Evolutionary conservation across 352 stramenopile genomes (phyloP).

Genomic region (Pythium grandisporangium): DNA sequence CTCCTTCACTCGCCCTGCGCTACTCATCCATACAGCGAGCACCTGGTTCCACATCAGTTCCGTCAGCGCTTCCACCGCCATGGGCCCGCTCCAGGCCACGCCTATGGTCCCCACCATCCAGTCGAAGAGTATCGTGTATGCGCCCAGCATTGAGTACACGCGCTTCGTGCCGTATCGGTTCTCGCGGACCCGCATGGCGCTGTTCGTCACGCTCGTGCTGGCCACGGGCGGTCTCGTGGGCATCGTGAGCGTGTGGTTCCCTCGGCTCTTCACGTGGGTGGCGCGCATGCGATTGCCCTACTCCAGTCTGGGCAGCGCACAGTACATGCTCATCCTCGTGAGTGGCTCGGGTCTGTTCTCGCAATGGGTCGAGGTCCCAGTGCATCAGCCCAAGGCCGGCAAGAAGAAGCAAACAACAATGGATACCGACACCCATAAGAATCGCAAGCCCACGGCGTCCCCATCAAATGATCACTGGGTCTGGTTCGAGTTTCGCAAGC

Average conservation of each 20-base stretch:
- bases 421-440: not conserved
- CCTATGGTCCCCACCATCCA: no score
- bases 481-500: slow-evolving; percentile 51
- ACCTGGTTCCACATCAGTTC: no score
- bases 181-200: slow-evolving; percentile 13
- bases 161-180: slow-evolving; percentile 20
- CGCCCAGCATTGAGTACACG: not conserved
- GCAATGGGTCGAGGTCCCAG: slow-evolving; percentile 20
- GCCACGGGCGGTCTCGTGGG: slow-evolving; percentile 10
- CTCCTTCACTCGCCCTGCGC: no score
- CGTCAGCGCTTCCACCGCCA: no score
- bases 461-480: slow-evolving; percentile 16
- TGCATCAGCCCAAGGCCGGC: slow-evolving; percentile 13
- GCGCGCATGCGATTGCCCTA: slow-evolving; percentile 13
- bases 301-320: slow-evolving; percentile 15
- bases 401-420: not conserved
- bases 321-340: slow-evolving; percentile 30
- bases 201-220: slow-evolving; percentile 20
- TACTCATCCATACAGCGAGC: no score
- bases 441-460: not conserved
- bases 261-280: slow-evolving; percentile 31
- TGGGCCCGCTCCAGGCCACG: no score
- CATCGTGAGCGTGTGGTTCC: slow-evolving; percentile 31
- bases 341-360: slow-evolving; percentile 14
- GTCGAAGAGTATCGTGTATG: no score